Evolutionary conservation across 1,139 yeast genomes (phyloP).

Genomic region (Debaryomyces subglobosus): DNA sequence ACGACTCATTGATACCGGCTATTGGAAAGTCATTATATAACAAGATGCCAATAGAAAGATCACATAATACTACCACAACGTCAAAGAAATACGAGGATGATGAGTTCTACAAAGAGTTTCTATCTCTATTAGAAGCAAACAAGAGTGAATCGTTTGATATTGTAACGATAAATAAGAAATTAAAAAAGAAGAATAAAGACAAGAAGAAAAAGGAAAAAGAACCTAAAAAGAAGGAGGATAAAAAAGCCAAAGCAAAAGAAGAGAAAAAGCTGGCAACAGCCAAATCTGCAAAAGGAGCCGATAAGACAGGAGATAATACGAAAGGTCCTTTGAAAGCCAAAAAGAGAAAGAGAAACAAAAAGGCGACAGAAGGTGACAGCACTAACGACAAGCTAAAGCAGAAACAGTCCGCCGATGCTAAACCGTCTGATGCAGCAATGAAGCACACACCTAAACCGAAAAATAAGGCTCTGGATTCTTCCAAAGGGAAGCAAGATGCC

Average conservation of each 20-base stretch:
- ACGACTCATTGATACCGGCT: conserved; percentile 28
- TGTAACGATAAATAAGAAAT: conserved; percentile 13
- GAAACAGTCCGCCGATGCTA: conserved; percentile 1
- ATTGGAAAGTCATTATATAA: conserved; percentile 27
- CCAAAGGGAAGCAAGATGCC: background rate
- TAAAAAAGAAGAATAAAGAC: conserved; percentile 13
- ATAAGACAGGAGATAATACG: background rate
- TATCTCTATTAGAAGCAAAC: conserved; percentile 15
- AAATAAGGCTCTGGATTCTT: background rate
- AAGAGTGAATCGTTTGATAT: conserved; percentile 19
- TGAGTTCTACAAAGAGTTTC: conserved; percentile 17
- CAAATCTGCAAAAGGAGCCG: conserved; percentile 1
- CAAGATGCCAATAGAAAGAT: conserved; percentile 22
- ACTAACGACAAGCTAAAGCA: conserved; percentile 1
- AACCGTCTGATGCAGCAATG: background rate
- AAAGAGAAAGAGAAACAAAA: conserved; percentile 4
- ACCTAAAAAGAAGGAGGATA: conserved; percentile 6
- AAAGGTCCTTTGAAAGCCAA: conserved; percentile 1
- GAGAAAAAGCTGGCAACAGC: conserved; percentile 8
- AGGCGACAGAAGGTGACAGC: background rate
- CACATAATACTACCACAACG: background rate
- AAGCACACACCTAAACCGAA: background rate
- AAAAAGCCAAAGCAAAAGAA: conserved; percentile 9
- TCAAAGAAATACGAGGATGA: conserved; percentile 11
- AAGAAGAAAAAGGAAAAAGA: conserved; percentile 13